Percentiles rank a stretch among this genome's conserved stretches.
Evolutionary conservation across 768 basidiomycete species (phyloP).

Genomic region (Tylopilus vinaceipallidus): DNA sequence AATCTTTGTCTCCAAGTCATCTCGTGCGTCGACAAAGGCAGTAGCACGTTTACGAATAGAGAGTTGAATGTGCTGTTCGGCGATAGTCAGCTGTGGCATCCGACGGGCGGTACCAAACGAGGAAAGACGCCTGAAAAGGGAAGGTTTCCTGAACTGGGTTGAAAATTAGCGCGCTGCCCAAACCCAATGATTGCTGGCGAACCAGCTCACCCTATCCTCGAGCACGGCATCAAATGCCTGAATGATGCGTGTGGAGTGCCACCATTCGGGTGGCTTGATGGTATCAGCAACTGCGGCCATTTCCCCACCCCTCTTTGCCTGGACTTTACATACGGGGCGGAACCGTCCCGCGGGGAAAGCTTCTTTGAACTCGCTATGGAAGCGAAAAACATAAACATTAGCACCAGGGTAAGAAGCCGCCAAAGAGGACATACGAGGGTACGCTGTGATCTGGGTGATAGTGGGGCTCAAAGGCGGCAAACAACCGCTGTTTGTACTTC

Average conservation of each 20-base stretch:
- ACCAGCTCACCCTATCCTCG: constrained; percentile 65
- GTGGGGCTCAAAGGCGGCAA: constrained; percentile 78
- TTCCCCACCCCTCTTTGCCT: constrained; percentile 77
- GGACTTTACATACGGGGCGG: constrained; percentile 87
- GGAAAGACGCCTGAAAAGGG: constrained; percentile 80
- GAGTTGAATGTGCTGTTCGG: constrained; percentile 82
- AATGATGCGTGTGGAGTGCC: constrained; percentile 89
- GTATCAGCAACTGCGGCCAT: constrained; percentile 84
- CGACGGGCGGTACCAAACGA: constrained; percentile 70
- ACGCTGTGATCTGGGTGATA: constrained; percentile 89
- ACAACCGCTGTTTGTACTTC: constrained; percentile 68
- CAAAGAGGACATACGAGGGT: constrained; percentile 48
- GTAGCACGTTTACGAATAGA: constrained; percentile 94
- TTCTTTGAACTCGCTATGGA: constrained; percentile 83
- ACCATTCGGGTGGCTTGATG: constrained; percentile 90
- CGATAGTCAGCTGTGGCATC: constrained; percentile 67
- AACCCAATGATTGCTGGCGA: background rate
- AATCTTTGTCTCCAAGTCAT: constrained; percentile 92
- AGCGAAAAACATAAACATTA: constrained; percentile 4
- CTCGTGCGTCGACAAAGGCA: constrained; percentile 90
- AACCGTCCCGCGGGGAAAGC: constrained; percentile 92
- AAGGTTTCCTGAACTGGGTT: constrained; percentile 93
- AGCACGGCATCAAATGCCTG: constrained; percentile 87
- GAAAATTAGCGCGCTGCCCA: too few relatives aligned
- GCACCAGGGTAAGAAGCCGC: background rate